phyloP scores from a whole-genome alignment of 1,139 yeast genomes.

The Nadsonia commutata region DNA sequence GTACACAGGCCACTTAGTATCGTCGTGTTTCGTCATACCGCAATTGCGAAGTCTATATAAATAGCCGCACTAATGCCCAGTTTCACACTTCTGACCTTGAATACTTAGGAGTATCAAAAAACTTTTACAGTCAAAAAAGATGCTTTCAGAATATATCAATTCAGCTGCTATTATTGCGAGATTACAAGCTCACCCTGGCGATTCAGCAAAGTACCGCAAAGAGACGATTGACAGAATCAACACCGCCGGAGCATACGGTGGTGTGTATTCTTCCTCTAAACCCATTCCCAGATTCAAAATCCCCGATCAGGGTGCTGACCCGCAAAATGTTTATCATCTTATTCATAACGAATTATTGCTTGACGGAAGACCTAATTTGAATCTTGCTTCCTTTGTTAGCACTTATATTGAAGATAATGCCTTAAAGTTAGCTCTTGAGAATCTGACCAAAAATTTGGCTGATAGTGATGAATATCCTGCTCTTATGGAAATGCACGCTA shows the following conservation, averaged over 20 bases:
- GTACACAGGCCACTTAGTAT: too few species aligned
- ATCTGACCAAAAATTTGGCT: slow-evolving; percentile 74
- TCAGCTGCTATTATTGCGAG: not conserved
- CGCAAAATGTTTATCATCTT: slow-evolving; percentile 42
- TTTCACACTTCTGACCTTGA: too few species aligned
- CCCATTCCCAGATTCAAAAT: slow-evolving; percentile 31
- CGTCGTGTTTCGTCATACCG: too few species aligned
- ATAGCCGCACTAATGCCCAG: too few species aligned
- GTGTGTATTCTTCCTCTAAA: slow-evolving; percentile 12
- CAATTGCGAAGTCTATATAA: too few species aligned
- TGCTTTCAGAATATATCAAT: not conserved
- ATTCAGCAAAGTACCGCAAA: not conserved
- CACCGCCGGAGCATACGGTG: slow-evolving; percentile 10
- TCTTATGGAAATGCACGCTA: slow-evolving; percentile 58
- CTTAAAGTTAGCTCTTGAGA: slow-evolving; percentile 42
- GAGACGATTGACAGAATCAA: not conserved
- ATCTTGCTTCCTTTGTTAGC: slow-evolving; percentile 81
- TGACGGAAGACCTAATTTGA: slow-evolving; percentile 75
- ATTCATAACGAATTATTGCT: slow-evolving; percentile 60
- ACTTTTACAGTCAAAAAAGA: too few species aligned
- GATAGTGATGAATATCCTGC: slow-evolving; percentile 92
- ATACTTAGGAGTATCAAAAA: too few species aligned
- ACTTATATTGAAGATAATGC: slow-evolving; percentile 46
- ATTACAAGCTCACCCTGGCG: not conserved
- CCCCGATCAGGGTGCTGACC: slow-evolving; percentile 41